Evolutionary conservation across 2,329 filamentous ascomycete genomes (phyloP).

Genomic region (Emmonsia crescens): DNA sequence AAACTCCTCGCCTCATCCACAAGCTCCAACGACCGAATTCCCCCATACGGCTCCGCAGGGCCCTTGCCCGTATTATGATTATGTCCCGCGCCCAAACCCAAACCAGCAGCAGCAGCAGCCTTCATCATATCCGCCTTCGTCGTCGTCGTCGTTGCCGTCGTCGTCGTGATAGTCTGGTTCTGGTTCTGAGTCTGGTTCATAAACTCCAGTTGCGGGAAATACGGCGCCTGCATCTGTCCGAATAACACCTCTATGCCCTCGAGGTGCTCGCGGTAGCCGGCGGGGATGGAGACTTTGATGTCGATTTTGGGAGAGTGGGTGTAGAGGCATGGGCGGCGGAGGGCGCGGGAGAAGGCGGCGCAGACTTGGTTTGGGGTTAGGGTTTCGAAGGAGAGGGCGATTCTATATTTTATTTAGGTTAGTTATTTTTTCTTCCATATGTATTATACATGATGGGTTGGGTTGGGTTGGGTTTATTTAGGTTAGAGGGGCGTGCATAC

Average conservation of each 20-base stretch:
- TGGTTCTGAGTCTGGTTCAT: slow-evolving; percentile 16
- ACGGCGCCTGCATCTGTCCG: slow-evolving; percentile 48
- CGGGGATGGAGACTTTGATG: slow-evolving; percentile 73
- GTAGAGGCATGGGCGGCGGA: slow-evolving; percentile 70
- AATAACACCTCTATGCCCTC: slow-evolving; percentile 53
- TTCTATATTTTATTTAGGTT: slow-evolving; percentile 38
- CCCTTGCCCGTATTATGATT: slow-evolving; percentile 27
- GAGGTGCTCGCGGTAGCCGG: slow-evolving; percentile 80
- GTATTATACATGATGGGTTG: no score
- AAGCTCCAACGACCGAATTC: slow-evolving; percentile 51
- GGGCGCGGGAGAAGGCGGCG: slow-evolving; percentile 63
- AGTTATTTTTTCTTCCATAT: not conserved
- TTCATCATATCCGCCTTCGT: slow-evolving; percentile 19
- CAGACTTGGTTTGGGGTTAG: slow-evolving; percentile 77
- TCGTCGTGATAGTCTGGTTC: not conserved
- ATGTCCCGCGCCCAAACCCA: not conserved
- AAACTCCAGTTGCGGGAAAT: slow-evolving; percentile 52
- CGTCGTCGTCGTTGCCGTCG: slow-evolving; percentile 19
- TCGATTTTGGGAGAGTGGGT: slow-evolving; percentile 62
- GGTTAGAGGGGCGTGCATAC: no score
- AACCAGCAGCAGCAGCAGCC: slow-evolving; percentile 10
- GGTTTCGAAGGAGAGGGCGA: slow-evolving; percentile 84
- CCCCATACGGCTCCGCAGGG: slow-evolving; percentile 42
- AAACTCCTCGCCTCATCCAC: slow-evolving; percentile 67
- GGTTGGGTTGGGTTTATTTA: not conserved